Base-by-base conservation (phyloP, 2,329 filamentous ascomycete genomes). In the Calonectria pauciramosa region DNA sequence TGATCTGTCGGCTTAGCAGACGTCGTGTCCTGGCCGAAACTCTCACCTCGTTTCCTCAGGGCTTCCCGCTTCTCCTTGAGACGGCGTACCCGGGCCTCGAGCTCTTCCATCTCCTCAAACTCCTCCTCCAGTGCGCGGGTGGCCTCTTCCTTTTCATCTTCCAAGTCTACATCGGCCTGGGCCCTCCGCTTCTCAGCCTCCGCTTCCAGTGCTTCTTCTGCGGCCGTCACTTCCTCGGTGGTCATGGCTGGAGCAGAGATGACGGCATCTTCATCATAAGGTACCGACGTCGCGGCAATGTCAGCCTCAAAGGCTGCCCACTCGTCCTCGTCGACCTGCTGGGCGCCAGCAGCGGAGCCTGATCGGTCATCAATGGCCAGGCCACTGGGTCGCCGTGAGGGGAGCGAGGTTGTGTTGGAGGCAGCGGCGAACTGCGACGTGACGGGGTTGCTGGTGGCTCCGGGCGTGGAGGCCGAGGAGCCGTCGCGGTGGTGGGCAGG, bases 291-390 rank as follows among this genome's bases (percentile, higher is more conserved):
- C 36, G 86, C 85, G 23, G 92, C 93, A 70, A 98, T 92, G 69
- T 98, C 95, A 3, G 94, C 94, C 83, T 98, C 94, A 82, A 98
- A 97, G 11, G 95, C 94, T 2, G 94, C 94, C 94, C 94, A 97
- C 84, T 97, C 94, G 69, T 93, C 91, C 81, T 98, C 95, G 82
- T 96, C 92, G 11, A 88, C 86, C 10, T 82, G 77, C 56, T 60
- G 56, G n/a, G 56, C 56, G 23, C 77, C 73, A 52, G 79, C 68
- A 23, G 76, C 60, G 32, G 78, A 44, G 14, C 70, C 68, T 51
- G 76, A 71, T n/a, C 78, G 52, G 14, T 80, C 72, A 41, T 79
- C 73, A 52, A 73, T 73, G 13, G 79, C 9, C 38, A 81, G 68
- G 34, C 74, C 77, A 63, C 73, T 82, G 63, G 75, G 77, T 36